These are phyloP conservation scores for Globisporangium irregulare DNA, from an alignment of 352 stramenopile species.

Conservation along the genomic window DNA sequence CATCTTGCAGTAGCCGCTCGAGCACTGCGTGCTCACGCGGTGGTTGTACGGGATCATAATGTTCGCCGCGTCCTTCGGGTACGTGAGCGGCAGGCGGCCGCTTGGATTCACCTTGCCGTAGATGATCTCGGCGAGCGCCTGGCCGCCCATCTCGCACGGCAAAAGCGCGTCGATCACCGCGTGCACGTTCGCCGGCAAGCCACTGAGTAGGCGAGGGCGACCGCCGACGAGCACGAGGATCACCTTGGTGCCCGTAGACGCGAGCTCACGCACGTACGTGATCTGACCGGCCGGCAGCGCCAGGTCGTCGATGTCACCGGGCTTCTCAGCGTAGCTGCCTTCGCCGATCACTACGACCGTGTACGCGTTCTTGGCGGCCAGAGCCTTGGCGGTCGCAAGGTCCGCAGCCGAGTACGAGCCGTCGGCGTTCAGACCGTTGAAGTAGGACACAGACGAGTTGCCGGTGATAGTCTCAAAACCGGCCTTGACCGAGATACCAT, in stretches of 20 bases:
- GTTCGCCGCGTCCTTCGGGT: constrained; percentile 61
- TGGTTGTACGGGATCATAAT: constrained; percentile 79
- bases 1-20: constrained; percentile 42
- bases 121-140: constrained; percentile 82
- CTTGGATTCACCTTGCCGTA: constrained; percentile 79
- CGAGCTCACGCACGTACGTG: constrained; percentile 66
- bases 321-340: constrained; percentile 77
- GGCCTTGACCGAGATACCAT: constrained; percentile 58
- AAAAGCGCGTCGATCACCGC: constrained; percentile 81
- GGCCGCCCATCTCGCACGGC: constrained; percentile 71
- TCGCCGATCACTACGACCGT: constrained; percentile 83
- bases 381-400: constrained; percentile 45
- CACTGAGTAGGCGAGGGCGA: constrained; percentile 69
- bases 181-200: constrained; percentile 49
- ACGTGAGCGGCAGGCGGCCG: constrained; percentile 78
- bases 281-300: constrained; percentile 62
- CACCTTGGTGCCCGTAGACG: constrained; percentile 65
- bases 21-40: constrained; percentile 48
- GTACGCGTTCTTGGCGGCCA: constrained; percentile 51
- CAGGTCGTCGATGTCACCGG: constrained; percentile 82
- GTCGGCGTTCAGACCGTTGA: constrained; percentile 56
- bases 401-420: constrained; percentile 53
- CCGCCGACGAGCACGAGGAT: constrained; percentile 79
- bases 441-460: constrained; percentile 28
- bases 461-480: constrained; percentile 41